Evolutionary conservation across 495 filamentous ascomycete species (phyloP).

Genomic region (Aspergillus olivimuriae): DNA sequence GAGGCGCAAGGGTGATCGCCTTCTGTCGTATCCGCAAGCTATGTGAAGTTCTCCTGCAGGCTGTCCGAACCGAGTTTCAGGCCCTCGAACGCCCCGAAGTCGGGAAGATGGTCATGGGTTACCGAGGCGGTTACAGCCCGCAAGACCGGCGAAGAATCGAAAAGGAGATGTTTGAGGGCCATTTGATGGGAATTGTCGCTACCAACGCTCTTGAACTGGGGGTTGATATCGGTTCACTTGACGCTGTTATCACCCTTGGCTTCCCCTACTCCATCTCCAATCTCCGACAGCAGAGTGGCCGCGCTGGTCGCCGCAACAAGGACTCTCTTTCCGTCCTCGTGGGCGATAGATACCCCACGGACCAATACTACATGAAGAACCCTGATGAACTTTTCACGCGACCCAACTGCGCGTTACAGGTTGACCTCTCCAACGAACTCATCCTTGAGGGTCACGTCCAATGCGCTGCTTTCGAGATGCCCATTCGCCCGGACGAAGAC

Average conservation of each 20-base stretch:
- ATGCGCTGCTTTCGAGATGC: slow-evolving; percentile 93
- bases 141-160: slow-evolving; percentile 90
- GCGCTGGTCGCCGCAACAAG: slow-evolving; percentile 87
- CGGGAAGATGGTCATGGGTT: slow-evolving; percentile 81
- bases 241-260: slow-evolving; percentile 88
- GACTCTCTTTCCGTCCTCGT: slow-evolving; percentile 89
- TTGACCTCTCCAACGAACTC: slow-evolving; percentile 86
- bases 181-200: slow-evolving; percentile 86
- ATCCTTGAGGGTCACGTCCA: slow-evolving; percentile 92
- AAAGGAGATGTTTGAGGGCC: slow-evolving; percentile 94
- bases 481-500: slow-evolving; percentile 73
- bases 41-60: slow-evolving; percentile 78
- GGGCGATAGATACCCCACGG: slow-evolving; percentile 86
- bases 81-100: slow-evolving; percentile 66
- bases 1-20: slow-evolving; percentile 88
- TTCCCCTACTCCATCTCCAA: slow-evolving; percentile 96
- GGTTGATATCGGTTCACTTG: slow-evolving; percentile 91
- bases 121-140: slow-evolving; percentile 91
- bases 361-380: slow-evolving; percentile 96
- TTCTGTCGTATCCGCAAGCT: slow-evolving; percentile 84
- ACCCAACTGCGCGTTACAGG: slow-evolving; percentile 80
- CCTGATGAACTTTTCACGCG: slow-evolving; percentile 94
- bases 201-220: slow-evolving; percentile 91
- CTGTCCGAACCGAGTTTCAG: slow-evolving; percentile 70
- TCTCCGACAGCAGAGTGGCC: slow-evolving; percentile 87